These are phyloP conservation scores for Aspergillus kassunensis DNA, from an alignment of 495 filamentous ascomycete genomes.

Conservation along the genomic window DNA sequence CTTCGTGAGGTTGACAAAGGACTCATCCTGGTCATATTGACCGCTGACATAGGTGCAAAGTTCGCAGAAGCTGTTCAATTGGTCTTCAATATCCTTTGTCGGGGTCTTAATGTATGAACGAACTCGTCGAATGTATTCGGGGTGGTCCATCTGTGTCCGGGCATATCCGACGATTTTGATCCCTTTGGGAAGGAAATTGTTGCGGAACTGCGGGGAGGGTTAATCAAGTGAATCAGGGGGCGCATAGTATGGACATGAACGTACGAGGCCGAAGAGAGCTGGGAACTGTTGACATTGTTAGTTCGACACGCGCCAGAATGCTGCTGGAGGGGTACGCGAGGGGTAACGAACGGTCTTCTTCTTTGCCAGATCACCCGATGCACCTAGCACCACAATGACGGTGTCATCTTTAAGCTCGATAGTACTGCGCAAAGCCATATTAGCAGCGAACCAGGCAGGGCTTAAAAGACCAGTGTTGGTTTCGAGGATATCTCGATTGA, in stretches of 20 bases:
- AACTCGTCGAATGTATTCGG: constrained; percentile 88
- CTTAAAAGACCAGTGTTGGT: constrained; percentile 5
- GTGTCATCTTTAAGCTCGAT: constrained; percentile 99
- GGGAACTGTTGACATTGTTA: constrained; percentile 65
- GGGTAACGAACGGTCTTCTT: constrained; percentile 86
- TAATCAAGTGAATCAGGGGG: constrained; percentile 9
- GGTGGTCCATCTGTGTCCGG: constrained; percentile 97
- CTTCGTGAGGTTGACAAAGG: constrained; percentile 81
- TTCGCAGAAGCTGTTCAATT: constrained; percentile 81
- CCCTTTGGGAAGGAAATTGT: constrained; percentile 97
- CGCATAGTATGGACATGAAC: constrained; percentile 31
- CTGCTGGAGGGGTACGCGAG: neutral
- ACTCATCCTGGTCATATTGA: constrained; percentile 96
- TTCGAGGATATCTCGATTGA: constrained; percentile 7
- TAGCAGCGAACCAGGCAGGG: constrained; percentile 17
- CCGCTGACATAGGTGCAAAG: constrained; percentile 91
- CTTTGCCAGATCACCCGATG: constrained; percentile 96
- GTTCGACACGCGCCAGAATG: constrained; percentile 10
- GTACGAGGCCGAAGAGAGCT: constrained; percentile 95
- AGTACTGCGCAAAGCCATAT: constrained; percentile 49
- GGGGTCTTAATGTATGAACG: constrained; percentile 99
- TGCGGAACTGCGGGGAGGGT: constrained; percentile 69
- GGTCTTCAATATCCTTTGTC: constrained; percentile 95
- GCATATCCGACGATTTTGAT: constrained; percentile 99
- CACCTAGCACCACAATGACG: constrained; percentile 93